A percentile compares a stretch with the other conserved stretches of the same genome.
These are phyloP conservation scores for Colletotrichum simmondsii DNA, from an alignment of 2,329 filamentous ascomycete genomes.

Conservation along the genomic window DNA sequence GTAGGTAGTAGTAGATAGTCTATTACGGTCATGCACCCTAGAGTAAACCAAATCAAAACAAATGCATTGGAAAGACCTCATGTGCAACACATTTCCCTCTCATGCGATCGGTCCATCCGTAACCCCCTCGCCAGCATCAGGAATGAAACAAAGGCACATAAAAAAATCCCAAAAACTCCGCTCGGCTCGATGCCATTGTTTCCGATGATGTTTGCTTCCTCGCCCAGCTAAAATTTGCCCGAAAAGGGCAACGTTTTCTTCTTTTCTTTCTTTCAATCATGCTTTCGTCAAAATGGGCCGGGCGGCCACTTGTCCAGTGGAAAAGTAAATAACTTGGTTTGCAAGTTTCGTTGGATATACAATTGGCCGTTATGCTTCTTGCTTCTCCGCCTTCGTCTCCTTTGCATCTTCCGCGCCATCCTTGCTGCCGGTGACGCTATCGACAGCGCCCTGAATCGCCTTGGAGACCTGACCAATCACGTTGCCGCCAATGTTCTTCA, in stretches of 20 bases:
- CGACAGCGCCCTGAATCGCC: conserved; percentile 25
- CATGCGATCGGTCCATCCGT: neutral
- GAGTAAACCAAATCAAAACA: neutral
- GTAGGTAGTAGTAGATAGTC: conserved; percentile 32
- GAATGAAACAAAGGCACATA: neutral
- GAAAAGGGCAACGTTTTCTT: conserved; percentile 11
- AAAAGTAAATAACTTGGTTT: neutral
- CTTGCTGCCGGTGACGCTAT: neutral
- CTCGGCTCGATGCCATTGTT: conserved; percentile 10
- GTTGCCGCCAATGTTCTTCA: conserved; percentile 53
- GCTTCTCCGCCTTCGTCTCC: conserved; percentile 19
- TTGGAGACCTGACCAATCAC: conserved; percentile 42
- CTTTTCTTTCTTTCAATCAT: conserved; percentile 25
- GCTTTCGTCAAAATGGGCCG: conserved; percentile 23
- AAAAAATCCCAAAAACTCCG: conserved; percentile 9
- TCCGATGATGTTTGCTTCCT: neutral
- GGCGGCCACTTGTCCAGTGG: neutral
- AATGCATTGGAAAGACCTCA: neutral
- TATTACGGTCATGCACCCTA: conserved; percentile 1
- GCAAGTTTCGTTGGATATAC: neutral
- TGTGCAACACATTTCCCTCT: neutral
- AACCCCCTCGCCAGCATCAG: neutral
- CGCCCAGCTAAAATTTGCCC: neutral
- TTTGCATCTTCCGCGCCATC: conserved; percentile 16
- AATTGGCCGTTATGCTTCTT: conserved; percentile 11